These are phyloP conservation scores for Phytophthora ramorum DNA, from an alignment of 352 stramenopile species.

Conservation along the genomic window DNA sequence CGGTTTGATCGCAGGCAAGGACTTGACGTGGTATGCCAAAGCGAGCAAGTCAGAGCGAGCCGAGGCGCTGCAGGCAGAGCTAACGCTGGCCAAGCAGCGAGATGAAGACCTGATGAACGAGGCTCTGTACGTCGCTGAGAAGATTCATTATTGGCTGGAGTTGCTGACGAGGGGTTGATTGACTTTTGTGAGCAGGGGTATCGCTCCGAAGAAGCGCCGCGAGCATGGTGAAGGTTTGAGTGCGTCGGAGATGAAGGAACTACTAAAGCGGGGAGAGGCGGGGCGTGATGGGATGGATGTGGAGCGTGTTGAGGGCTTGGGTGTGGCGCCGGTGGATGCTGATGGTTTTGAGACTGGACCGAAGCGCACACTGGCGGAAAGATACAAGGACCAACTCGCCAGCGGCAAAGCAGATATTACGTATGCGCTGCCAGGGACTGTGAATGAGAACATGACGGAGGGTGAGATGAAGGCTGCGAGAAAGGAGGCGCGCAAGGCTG, in stretches of 20 bases:
- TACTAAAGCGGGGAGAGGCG: slow-evolving; percentile 80
- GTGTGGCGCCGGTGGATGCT: slow-evolving; percentile 66
- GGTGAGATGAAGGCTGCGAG: slow-evolving; percentile 58
- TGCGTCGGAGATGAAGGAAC: slow-evolving; percentile 84
- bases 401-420: slow-evolving; percentile 63
- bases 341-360: slow-evolving; percentile 47
- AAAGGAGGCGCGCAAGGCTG: slow-evolving; percentile 61
- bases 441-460: slow-evolving; percentile 33
- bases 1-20: slow-evolving; percentile 52
- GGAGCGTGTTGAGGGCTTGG: slow-evolving; percentile 89
- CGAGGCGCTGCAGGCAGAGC: slow-evolving; percentile 64
- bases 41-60: slow-evolving; percentile 59
- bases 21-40: slow-evolving; percentile 92
- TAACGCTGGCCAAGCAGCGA: slow-evolving; percentile 75
- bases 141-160: not conserved
- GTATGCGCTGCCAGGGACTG: slow-evolving; percentile 65
- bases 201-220: slow-evolving; percentile 61
- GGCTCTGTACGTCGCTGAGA: slow-evolving; percentile 64
- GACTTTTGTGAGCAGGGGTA: slow-evolving; percentile 47
- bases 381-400: slow-evolving; percentile 71
- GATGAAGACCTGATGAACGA: slow-evolving; percentile 93
- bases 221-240: slow-evolving; percentile 63
- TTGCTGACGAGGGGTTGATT: slow-evolving; percentile 4
- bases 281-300: slow-evolving; percentile 71
- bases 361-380: slow-evolving; percentile 76